phyloP scores from a whole-genome alignment of 805 yeast genomes.

The Yarrowia yakushimensis region DNA sequence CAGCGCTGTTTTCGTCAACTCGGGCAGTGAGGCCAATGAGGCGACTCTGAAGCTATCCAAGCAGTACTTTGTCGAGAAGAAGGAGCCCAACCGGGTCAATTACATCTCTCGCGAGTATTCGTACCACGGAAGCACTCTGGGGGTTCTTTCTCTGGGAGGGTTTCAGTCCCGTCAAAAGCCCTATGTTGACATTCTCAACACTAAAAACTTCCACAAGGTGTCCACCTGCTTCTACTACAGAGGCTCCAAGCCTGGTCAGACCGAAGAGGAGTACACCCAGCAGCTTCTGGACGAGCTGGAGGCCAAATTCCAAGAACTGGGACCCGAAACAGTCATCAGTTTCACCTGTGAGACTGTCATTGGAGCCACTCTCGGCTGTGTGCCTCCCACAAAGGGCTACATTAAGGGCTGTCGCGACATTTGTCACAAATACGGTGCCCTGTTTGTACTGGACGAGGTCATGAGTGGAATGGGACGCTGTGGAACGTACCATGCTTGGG shows the following conservation, averaged over 20 bases:
- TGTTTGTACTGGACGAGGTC: slow-evolving; percentile 52
- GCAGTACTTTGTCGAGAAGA: slow-evolving; percentile 47
- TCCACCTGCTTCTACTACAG: slow-evolving; percentile 31
- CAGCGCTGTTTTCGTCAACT: background rate
- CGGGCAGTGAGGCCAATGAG: slow-evolving; percentile 61
- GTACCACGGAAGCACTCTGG: slow-evolving; percentile 49
- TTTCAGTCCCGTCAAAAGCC: background rate
- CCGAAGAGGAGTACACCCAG: slow-evolving; percentile 43
- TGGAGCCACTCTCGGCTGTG: slow-evolving; percentile 48
- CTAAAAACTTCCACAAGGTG: slow-evolving; percentile 6
- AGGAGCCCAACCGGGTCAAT: slow-evolving; percentile 43
- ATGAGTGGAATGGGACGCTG: slow-evolving; percentile 57
- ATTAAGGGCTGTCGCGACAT: slow-evolving; percentile 46
- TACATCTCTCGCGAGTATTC: slow-evolving; percentile 46
- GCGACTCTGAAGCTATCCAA: slow-evolving; percentile 56
- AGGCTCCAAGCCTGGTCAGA: slow-evolving; percentile 38
- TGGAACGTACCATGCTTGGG: slow-evolving; percentile 48
- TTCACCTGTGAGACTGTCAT: slow-evolving; percentile 47
- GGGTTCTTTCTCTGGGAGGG: slow-evolving; percentile 1
- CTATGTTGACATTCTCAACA: background rate
- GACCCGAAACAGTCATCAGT: slow-evolving; percentile 45
- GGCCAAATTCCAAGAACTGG: slow-evolving; percentile 43
- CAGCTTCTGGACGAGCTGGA: slow-evolving; percentile 44
- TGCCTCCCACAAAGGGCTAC: slow-evolving; percentile 47
- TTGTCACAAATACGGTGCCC: slow-evolving; percentile 51